These are phyloP conservation scores for Corymbia citriodora DNA, from an alignment of 441 rosid species.

Conservation along the genomic window DNA sequence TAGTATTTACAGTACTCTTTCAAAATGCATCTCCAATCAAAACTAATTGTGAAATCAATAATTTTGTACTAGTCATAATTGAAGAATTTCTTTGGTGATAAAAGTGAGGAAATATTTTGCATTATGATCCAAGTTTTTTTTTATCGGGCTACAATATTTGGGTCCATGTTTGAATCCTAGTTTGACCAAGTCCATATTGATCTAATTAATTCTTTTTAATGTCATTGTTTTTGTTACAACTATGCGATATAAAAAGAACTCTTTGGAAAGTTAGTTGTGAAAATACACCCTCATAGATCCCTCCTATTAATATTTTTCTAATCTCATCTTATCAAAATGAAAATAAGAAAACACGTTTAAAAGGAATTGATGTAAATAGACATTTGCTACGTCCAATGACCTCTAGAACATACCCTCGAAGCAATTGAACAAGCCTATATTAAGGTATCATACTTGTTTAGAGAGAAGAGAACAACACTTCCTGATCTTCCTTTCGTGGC, in stretches of 20 bases:
- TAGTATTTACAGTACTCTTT: background rate
- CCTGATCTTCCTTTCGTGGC: background rate
- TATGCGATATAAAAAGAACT: background rate
- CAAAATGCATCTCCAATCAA: background rate
- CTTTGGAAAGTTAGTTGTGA: background rate
- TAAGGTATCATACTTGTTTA: background rate
- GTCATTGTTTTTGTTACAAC: background rate
- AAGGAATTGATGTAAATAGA: background rate
- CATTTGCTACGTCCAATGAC: background rate
- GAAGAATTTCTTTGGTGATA: background rate
- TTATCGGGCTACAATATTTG: background rate
- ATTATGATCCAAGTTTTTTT: background rate
- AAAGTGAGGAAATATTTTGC: background rate
- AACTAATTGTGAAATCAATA: background rate
- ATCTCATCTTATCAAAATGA: background rate
- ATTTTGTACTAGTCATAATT: background rate
- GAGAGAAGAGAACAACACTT: background rate
- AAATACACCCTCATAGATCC: background rate
- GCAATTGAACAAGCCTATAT: background rate
- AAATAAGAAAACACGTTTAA: background rate
- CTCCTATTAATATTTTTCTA: background rate
- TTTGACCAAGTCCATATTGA: background rate
- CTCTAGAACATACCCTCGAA: background rate
- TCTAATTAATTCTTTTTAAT: background rate
- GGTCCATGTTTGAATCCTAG: background rate